Evolutionary conservation across 768 basidiomycete genomes (phyloP).

Genomic region (Suillus occidentalis): DNA sequence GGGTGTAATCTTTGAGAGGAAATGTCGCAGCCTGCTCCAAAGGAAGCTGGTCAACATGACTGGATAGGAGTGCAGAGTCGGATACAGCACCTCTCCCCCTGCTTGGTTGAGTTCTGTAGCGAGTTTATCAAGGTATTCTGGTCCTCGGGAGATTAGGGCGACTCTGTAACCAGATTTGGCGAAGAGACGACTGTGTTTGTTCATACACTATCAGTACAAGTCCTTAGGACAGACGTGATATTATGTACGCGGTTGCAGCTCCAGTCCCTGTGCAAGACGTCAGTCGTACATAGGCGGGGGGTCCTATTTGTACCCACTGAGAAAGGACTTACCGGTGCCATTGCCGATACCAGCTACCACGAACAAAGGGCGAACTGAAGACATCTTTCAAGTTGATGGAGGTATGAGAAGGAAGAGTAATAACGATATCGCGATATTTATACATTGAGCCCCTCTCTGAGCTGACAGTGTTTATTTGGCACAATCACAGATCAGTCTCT

Average conservation of each 20-base stretch:
- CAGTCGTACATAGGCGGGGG: background rate
- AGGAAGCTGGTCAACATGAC: background rate
- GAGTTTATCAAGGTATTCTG: conserved; percentile 49
- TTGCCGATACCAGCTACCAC: conserved; percentile 58
- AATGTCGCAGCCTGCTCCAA: conserved; percentile 53
- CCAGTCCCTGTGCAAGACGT: conserved; percentile 47
- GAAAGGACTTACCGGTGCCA: conserved; percentile 31
- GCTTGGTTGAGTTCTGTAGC: conserved; percentile 52
- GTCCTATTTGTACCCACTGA: background rate
- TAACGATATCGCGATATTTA: conserved; percentile 10
- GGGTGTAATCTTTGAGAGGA: conserved; percentile 50
- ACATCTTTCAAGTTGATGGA: conserved; percentile 20
- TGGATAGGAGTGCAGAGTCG: background rate
- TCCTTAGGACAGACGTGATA: background rate
- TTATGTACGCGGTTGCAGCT: conserved; percentile 53
- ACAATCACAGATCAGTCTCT: background rate
- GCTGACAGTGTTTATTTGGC: background rate
- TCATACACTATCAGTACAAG: conserved; percentile 7
- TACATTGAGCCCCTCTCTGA: conserved; percentile 4
- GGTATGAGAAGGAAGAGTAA: background rate
- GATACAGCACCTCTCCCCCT: conserved; percentile 53
- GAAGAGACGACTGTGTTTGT: conserved; percentile 49
- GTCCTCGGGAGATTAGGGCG: conserved; percentile 62
- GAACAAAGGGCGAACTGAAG: conserved; percentile 47
- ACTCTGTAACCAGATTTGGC: conserved; percentile 64